Evolutionary conservation across 495 filamentous ascomycete species (phyloP).

Genomic region (Neurospora sublineolata): DNA sequence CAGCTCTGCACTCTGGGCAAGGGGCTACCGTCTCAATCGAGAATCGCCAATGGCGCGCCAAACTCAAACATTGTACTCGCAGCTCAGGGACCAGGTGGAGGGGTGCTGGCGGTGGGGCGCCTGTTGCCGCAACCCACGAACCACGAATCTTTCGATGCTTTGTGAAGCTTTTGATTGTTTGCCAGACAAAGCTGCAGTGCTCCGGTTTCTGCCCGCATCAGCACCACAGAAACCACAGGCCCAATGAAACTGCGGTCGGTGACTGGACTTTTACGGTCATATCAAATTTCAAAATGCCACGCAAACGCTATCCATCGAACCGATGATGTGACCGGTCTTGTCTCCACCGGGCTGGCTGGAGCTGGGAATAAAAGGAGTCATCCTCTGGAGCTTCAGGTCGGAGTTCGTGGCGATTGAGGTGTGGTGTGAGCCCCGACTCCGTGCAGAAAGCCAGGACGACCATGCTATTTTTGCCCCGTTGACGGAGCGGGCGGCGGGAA

Average conservation of each 20-base stretch:
- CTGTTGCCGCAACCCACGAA: neutral
- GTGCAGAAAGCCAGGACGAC: neutral
- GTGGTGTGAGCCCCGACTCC: neutral
- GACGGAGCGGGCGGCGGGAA: neutral
- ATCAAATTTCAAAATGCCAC: neutral
- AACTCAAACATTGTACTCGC: neutral
- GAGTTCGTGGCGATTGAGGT: neutral
- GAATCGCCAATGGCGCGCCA: neutral
- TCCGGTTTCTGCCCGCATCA: neutral
- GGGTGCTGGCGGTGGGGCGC: neutral
- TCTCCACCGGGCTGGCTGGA: conserved; percentile 1
- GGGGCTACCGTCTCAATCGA: neutral
- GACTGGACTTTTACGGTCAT: neutral
- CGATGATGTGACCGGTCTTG: conserved; percentile 14
- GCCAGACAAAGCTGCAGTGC: neutral
- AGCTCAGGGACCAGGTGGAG: neutral
- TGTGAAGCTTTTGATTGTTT: neutral
- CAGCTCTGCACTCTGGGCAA: neutral
- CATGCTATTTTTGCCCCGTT: neutral
- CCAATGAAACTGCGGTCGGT: neutral
- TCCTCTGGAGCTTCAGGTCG: neutral
- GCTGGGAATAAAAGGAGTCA: neutral
- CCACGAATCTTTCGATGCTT: neutral
- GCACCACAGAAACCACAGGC: neutral
- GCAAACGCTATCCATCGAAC: conserved; percentile 6